Evolutionary conservation across 371 early-diverging fungal genomes (phyloP), one percentile per base, ranked within the genome.

Genomic region (Dinochytrium kinnereticum): DNA sequence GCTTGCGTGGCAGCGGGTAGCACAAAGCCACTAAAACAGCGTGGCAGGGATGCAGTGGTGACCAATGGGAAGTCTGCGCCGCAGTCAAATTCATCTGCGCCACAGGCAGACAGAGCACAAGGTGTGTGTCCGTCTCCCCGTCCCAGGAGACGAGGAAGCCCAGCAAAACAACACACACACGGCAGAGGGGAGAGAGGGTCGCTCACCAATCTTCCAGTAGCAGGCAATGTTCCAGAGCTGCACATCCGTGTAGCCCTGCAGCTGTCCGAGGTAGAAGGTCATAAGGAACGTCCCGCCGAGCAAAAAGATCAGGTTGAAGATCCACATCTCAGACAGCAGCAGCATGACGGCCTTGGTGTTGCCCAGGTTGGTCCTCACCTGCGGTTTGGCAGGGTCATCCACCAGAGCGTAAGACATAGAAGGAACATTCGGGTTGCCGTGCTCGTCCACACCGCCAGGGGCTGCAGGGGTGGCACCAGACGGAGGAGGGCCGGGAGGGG

Each of bases 121-220:
- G n/a, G n/a, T n/a, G n/a, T n/a, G n/a, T n/a, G n/a, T n/a, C n/a
- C n/a, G n/a, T n/a, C n/a, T n/a, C n/a, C n/a, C n/a, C n/a, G n/a
- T n/a, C n/a, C n/a, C n/a, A n/a, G n/a, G n/a, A n/a, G n/a, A n/a
- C n/a, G n/a, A n/a, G n/a, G n/a, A n/a, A n/a, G n/a, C n/a, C n/a
- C n/a, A n/a, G n/a, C n/a, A n/a, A n/a, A n/a, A n/a, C n/a, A n/a
- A n/a, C n/a, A n/a, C n/a, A n/a, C n/a, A n/a, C n/a, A n/a, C n/a
- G n/a, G 57, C 15, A 37, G 24, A 10, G 37, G 2, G 26, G 64
- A 33, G 7, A 44, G 19, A 44, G 19, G 44, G 19, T 7, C 44
- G 7, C 61, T 61, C 34, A 84, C 85, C 81, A 30, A 86, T 59
- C 74, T 86, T 86, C 86, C 86, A 86, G 69, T 75, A 84, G 78